Evolutionary conservation across 1,284 basidiomycete species (phyloP).

Genomic region (Boletellus sp.): DNA sequence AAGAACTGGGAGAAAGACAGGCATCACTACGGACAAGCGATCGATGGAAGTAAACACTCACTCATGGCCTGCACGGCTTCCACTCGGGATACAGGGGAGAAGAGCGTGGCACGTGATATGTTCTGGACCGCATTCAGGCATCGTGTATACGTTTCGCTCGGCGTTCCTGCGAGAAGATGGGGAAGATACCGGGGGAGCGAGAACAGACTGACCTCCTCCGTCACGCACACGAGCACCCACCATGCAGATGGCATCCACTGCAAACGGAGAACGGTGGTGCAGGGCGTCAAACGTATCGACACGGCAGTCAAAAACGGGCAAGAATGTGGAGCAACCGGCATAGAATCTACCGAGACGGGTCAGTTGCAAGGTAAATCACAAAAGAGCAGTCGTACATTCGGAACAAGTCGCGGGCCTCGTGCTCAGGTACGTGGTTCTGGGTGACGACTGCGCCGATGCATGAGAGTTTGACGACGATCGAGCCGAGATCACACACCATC

Average conservation of each 20-base stretch:
- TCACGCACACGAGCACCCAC: constrained; percentile 85
- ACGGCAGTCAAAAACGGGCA: constrained; percentile 79
- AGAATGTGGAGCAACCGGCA: constrained; percentile 83
- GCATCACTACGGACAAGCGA: constrained; percentile 5
- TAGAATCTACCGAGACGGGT: constrained; percentile 59
- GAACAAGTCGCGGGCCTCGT: constrained; percentile 81
- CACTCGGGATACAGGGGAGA: constrained; percentile 75
- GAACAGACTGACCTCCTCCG: constrained; percentile 64
- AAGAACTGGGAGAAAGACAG: constrained; percentile 49
- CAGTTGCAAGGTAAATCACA: constrained; percentile 1
- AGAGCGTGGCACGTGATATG: constrained; percentile 82
- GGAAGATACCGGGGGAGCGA: constrained; percentile 1
- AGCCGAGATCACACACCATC: constrained; percentile 49
- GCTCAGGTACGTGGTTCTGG: constrained; percentile 73
- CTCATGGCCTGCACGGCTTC: constrained; percentile 91
- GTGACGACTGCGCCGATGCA: constrained; percentile 58
- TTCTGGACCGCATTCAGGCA: constrained; percentile 79
- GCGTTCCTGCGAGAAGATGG: constrained; percentile 41
- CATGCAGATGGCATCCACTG: constrained; percentile 85
- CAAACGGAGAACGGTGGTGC: constrained; percentile 79
- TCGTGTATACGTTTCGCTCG: constrained; percentile 63
- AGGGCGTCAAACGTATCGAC: constrained; percentile 79
- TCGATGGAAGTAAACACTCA: constrained; percentile 37
- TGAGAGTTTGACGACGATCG: constrained; percentile 9
- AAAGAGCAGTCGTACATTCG: constrained; percentile 51